Percentiles rank a stretch among this genome's conserved stretches.
These are phyloP conservation scores for Suillus tomentosus DNA, from an alignment of 768 basidiomycete species.

Conservation along the genomic window DNA sequence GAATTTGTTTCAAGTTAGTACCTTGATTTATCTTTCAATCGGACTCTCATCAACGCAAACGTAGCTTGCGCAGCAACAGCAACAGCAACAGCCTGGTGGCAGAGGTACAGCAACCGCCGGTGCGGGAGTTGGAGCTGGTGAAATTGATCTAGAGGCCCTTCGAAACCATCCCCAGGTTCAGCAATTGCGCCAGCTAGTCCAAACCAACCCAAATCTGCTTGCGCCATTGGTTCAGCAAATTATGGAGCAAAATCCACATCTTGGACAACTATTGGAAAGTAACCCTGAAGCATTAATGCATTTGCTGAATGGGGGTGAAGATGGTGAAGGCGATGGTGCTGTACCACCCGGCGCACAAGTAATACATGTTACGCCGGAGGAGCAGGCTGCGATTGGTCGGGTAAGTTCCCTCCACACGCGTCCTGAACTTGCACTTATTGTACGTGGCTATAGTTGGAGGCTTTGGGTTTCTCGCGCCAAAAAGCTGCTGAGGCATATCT, in stretches of 20 bases:
- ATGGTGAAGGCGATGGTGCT: conserved; percentile 35
- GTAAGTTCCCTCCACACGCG: conserved; percentile 48
- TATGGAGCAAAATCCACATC: conserved; percentile 66
- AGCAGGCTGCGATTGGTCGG: conserved; percentile 85
- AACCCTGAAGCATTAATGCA: conserved; percentile 74
- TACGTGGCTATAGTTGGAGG: conserved; percentile 61
- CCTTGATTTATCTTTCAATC: neutral
- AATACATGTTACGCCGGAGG: conserved; percentile 82
- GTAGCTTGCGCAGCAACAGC: conserved; percentile 75
- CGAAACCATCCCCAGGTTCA: conserved; percentile 65
- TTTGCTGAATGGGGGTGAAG: conserved; percentile 55
- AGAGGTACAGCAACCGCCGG: conserved; percentile 37
- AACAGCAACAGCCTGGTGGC: conserved; percentile 35
- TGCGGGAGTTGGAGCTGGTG: conserved; percentile 24
- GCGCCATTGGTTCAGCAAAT: conserved; percentile 88
- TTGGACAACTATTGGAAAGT: conserved; percentile 65
- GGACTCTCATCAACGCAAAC: neutral
- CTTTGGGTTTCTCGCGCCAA: conserved; percentile 83
- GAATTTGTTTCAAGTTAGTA: conserved; percentile 81
- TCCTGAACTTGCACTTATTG: conserved; percentile 1
- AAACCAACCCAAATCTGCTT: conserved; percentile 74
- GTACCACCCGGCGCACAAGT: conserved; percentile 55
- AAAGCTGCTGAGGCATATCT: conserved; percentile 89
- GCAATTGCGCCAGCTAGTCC: conserved; percentile 71
- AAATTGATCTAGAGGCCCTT: conserved; percentile 53